Base-by-base conservation (phyloP, 2,329 filamentous ascomycete genomes). In the Lecanoromycetidae sp. region DNA sequence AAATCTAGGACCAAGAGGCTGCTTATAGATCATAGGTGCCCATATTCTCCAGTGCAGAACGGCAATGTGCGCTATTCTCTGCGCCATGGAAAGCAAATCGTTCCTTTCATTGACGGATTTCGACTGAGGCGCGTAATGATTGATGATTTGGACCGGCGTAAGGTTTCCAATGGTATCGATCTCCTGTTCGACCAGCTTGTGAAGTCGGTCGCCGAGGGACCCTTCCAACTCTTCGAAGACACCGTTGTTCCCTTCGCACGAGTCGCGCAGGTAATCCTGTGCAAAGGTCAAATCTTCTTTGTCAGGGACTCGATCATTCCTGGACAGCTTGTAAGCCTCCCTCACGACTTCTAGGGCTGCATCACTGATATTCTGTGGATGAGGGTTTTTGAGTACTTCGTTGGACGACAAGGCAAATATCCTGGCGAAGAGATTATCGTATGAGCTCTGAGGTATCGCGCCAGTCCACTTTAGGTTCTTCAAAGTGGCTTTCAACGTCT, bases 1-100 rank as follows among this genome's bases (percentile, higher is more conserved):
- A n/a, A n/a, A n/a, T n/a, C n/a, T n/a, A n/a, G n/a, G 36, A 8
- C 27, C 19, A 26, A 34, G 27, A 22, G 40, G 37, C 20, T 43
- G 38, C 19, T 49, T 35, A 60, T 94, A 94, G 10, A 83, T 78
- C 44, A 94, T 69, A 2, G 77, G 76, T 1, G 77, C 76, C 87
- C 88, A 96, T 3, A 94, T 82, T 40, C 85, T 76, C 87, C 88
- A 95, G 64, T 95, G 87, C 20, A 96, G 67, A 5, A 91, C 73
- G 12, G 84, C 79, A 36, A 95, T 77, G 59, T 95, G 90, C 5
- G 86, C 82, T 42, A 94, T 72, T 37, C 85, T 79, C 36, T 80
- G 82, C 1, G 85, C 79, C 61, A 94, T 77, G 49, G 61, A 59
- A 30, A 40, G 26, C 6, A 52, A 17, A 57, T 58, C 48, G 68